Conservation (phyloP, 1,139 yeast genomes). For the Tardiomyces digboiensis region DNA sequence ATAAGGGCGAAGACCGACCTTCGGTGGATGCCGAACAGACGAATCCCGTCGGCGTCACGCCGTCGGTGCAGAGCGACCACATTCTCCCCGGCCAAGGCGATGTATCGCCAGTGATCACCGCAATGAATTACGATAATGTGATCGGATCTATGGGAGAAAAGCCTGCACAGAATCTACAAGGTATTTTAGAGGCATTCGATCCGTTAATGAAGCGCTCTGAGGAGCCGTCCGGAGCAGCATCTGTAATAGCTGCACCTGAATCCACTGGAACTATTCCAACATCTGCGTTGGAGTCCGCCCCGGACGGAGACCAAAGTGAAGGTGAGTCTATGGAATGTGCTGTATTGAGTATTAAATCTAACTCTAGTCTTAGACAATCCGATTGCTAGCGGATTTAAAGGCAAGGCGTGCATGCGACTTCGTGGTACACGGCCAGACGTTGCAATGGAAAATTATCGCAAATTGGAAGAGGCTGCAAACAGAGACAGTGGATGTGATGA, state of each 20-base stretch:
- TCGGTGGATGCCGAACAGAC: not conserved
- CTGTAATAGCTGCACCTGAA: too few species aligned
- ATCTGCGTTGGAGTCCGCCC: too few species aligned
- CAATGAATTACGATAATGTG: not conserved
- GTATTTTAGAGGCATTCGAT: conserved; percentile 24
- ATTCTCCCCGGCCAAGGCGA: not conserved
- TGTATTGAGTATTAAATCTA: too few species aligned
- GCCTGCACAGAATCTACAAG: conserved; percentile 13
- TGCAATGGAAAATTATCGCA: not conserved
- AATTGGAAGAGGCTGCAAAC: not conserved
- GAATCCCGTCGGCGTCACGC: not conserved
- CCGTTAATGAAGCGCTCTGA: too few species aligned
- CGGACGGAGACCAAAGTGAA: too few species aligned
- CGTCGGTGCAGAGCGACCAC: not conserved
- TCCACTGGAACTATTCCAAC: too few species aligned
- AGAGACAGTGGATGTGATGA: too few species aligned
- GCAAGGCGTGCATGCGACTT: not conserved
- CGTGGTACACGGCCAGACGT: not conserved
- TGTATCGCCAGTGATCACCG: not conserved
- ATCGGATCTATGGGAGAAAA: not conserved
- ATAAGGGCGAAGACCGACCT: not conserved
- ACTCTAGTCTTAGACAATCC: too few species aligned
- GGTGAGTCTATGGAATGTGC: too few species aligned
- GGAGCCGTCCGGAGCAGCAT: too few species aligned
- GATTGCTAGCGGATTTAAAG: too few species aligned